Evolutionary conservation across 2,329 filamentous ascomycete species (phyloP).

Genomic region (Chaetomium sp.): DNA sequence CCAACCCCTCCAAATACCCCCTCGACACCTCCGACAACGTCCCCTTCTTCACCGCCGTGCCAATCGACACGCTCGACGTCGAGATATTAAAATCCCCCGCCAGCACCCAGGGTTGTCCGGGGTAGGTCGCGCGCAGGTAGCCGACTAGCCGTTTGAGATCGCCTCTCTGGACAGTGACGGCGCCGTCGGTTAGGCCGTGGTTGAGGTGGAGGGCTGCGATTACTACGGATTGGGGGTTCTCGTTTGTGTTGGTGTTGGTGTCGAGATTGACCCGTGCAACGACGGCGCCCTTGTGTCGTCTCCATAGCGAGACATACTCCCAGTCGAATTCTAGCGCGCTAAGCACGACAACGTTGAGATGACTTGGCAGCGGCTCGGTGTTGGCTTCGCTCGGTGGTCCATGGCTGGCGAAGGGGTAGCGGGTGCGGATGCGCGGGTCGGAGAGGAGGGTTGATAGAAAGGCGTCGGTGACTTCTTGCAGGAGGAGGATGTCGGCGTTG

Average conservation of each 20-base stretch:
- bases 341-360: slow-evolving; percentile 55
- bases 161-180: slow-evolving; percentile 48
- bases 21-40: slow-evolving; percentile 46
- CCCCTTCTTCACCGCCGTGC: slow-evolving; percentile 45
- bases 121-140: slow-evolving; percentile 38
- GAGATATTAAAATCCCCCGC: slow-evolving; percentile 60
- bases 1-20: slow-evolving; percentile 38
- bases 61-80: slow-evolving; percentile 51
- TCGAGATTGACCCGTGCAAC: slow-evolving; percentile 38
- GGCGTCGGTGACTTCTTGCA: slow-evolving; percentile 60
- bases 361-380: slow-evolving; percentile 50
- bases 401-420: slow-evolving; percentile 52
- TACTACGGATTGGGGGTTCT: slow-evolving; percentile 35
- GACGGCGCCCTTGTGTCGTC: slow-evolving; percentile 52
- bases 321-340: slow-evolving; percentile 51
- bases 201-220: slow-evolving; percentile 56
- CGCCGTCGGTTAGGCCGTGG: slow-evolving; percentile 52
- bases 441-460: slow-evolving; percentile 52
- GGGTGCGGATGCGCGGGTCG: slow-evolving; percentile 37
- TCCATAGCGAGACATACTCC: slow-evolving; percentile 46
- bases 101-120: slow-evolving; percentile 46
- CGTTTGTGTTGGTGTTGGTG: slow-evolving; percentile 23
- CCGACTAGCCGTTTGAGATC: slow-evolving; percentile 47
- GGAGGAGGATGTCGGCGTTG: slow-evolving; percentile 41
- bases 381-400: slow-evolving; percentile 47